Base-by-base conservation (phyloP, 2,329 filamentous ascomycete species). In the Sporothrix sp. region DNA sequence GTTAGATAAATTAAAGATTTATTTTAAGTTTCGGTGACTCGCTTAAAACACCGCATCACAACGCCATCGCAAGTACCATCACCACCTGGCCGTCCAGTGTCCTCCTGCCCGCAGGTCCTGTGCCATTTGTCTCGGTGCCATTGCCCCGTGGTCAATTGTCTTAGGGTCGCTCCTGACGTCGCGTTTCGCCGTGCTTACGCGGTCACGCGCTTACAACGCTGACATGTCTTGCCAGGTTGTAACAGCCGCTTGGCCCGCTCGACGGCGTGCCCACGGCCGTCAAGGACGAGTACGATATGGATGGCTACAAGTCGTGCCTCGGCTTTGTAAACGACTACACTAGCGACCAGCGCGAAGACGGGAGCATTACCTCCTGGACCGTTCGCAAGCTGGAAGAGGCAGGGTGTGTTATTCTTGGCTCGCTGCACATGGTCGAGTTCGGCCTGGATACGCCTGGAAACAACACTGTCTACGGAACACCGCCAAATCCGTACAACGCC, bases 231-330 rank as follows among this genome's bases (percentile, higher is more conserved):
- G 33, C 8, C 33, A 36, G 33, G 33, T 16, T 36, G 10, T 16
- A 77, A 1, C 72, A 73, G 50, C 70, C 81, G 0, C 65, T 86
- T 3, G 77, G 83, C 0, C 71, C 78, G 1, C 68, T 90, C 0
- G 85, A 89, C 58, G 86, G 85, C 7, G 75, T 90, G 0, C 85
- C 85, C 0, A 76, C 87, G 5, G 82, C 78, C 0, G 75, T 88
- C 45, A 90, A 90, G 66, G 85, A 90, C 58, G 84, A 89, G 62
- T 78, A 85, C 45, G 81, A 88, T 61, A 66, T 91, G 21, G 76
- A 79, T n/a, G 86, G 85, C 1, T 89, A 91, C 63, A 72, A 73
- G 38, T 83, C 78, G 36, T 82, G 73, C 10, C 70, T 85, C 37
- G 83, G 82, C 7, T 80, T 78, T 9, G 70, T 70, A 30, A 70